A percentile compares a stretch with the other conserved stretches of the same genome.
Evolutionary conservation across 371 early-diverging fungal species (phyloP).

Genomic region (Rhizopus arrhizus): DNA sequence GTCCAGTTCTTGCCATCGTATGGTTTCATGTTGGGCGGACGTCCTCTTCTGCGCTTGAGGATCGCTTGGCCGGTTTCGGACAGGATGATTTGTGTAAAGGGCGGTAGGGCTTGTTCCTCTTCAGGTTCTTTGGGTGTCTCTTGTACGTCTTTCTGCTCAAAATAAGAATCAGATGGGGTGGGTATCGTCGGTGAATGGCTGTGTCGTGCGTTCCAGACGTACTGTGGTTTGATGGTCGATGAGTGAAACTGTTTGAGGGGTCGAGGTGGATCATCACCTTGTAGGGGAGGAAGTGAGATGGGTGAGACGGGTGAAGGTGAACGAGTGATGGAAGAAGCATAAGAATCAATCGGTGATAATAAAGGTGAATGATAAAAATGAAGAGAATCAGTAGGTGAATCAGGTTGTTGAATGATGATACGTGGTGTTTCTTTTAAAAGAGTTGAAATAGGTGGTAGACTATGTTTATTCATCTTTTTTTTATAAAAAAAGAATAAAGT

Average conservation of each 20-base stretch:
- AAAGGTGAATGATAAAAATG: constrained; percentile 23
- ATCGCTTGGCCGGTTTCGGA: constrained; percentile 40
- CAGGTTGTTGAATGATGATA: constrained; percentile 18
- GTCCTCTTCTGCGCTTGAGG: constrained; percentile 48
- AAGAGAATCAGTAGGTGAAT: constrained; percentile 15
- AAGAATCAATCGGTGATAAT: constrained; percentile 30
- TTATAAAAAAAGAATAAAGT: constrained; percentile 12
- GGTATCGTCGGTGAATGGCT: not conserved
- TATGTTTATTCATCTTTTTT: constrained; percentile 13
- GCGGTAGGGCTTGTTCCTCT: constrained; percentile 17
- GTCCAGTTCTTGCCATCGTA: constrained; percentile 45
- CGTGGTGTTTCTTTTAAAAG: constrained; percentile 28
- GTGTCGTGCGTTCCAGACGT: not conserved
- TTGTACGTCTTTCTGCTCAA: too few species aligned
- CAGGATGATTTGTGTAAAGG: constrained; percentile 36
- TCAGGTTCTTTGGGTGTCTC: not conserved
- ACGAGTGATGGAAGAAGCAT: constrained; percentile 18
- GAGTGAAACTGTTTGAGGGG: constrained; percentile 12
- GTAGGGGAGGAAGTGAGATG: constrained; percentile 21
- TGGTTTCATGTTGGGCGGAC: constrained; percentile 41
- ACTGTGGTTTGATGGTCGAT: not conserved
- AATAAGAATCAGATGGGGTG: too few species aligned
- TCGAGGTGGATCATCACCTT: constrained; percentile 34
- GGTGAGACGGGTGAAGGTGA: constrained; percentile 16
- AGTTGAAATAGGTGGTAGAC: constrained; percentile 37